Evolutionary conservation across 805 yeast species (phyloP).

Genomic region (Cyberlindnera bimundalis): DNA sequence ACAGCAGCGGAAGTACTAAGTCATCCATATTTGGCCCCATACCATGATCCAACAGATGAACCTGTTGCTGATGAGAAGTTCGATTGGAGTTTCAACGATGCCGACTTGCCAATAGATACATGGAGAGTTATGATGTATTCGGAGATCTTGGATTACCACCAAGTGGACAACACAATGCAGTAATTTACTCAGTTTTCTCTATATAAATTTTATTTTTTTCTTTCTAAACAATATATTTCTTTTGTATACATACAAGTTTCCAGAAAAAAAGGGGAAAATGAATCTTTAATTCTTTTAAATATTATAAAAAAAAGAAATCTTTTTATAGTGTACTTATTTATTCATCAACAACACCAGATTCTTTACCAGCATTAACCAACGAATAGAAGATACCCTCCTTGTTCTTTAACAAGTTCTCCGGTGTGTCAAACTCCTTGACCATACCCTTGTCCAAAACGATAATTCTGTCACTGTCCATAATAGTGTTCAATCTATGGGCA

Average conservation of each 20-base stretch:
- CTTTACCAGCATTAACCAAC: constrained; percentile 56
- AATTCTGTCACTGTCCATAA: constrained; percentile 75
- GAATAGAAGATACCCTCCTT: constrained; percentile 72
- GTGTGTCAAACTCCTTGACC: constrained; percentile 75
- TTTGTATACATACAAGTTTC: too few species aligned
- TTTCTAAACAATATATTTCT: too few species aligned
- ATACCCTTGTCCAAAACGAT: constrained; percentile 73
- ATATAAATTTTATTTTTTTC: background rate
- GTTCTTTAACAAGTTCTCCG: constrained; percentile 60
- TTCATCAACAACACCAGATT: constrained; percentile 8
- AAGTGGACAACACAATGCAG: constrained; percentile 42
- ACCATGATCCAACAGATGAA: constrained; percentile 97
- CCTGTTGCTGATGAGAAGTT: constrained; percentile 90
- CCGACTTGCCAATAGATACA: constrained; percentile 94
- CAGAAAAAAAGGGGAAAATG: too few species aligned
- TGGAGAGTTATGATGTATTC: constrained; percentile 99
- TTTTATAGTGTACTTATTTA: too few species aligned
- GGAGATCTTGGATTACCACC: constrained; percentile 94
- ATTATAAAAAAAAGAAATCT: constrained; percentile 1
- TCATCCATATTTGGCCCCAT: constrained; percentile 90
- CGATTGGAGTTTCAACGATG: constrained; percentile 98
- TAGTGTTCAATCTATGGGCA: constrained; percentile 82
- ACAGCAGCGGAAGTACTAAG: constrained; percentile 87
- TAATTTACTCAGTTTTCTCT: background rate
- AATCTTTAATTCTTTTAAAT: background rate